A percentile compares a stretch with the other conserved stretches of the same genome.
Evolutionary conservation across 108 stramenopile genomes (phyloP).

Genomic region (Chaetoceros tenuissimus): DNA sequence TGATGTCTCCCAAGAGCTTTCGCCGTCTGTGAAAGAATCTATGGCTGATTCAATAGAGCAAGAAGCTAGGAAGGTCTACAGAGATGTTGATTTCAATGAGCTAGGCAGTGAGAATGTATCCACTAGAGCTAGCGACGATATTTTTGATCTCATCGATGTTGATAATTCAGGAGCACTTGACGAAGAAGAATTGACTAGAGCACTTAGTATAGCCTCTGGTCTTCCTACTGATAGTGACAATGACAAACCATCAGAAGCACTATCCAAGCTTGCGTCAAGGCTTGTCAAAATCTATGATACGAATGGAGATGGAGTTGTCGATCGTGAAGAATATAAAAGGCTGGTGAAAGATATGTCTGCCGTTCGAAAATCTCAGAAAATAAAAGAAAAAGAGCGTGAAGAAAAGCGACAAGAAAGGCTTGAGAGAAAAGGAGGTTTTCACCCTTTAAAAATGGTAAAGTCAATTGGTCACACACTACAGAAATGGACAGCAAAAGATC

Average conservation of each 20-base stretch:
- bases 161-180: slow-evolving; percentile 76
- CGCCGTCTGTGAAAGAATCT: not conserved
- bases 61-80: not conserved
- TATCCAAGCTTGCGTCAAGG: slow-evolving; percentile 49
- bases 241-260: slow-evolving; percentile 18
- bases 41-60: not conserved
- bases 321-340: slow-evolving; percentile 68
- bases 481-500: slow-evolving; percentile 6
- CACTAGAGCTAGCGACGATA: slow-evolving; percentile 54
- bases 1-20: not conserved
- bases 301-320: slow-evolving; percentile 78
- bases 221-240: slow-evolving; percentile 13
- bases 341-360: slow-evolving; percentile 86
- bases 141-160: slow-evolving; percentile 70
- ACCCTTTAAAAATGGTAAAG: not conserved
- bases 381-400: slow-evolving; percentile 11
- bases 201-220: slow-evolving; percentile 51
- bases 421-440: not conserved
- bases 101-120: not conserved
- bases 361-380: slow-evolving; percentile 25
- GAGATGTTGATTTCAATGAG: no score
- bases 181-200: slow-evolving; percentile 57
- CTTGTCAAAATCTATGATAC: slow-evolving; percentile 68
- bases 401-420: slow-evolving; percentile 6
- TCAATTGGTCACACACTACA: not conserved